Evolutionary conservation across 306 rosid species (phyloP).

Genomic region (Lablab purpureus): DNA sequence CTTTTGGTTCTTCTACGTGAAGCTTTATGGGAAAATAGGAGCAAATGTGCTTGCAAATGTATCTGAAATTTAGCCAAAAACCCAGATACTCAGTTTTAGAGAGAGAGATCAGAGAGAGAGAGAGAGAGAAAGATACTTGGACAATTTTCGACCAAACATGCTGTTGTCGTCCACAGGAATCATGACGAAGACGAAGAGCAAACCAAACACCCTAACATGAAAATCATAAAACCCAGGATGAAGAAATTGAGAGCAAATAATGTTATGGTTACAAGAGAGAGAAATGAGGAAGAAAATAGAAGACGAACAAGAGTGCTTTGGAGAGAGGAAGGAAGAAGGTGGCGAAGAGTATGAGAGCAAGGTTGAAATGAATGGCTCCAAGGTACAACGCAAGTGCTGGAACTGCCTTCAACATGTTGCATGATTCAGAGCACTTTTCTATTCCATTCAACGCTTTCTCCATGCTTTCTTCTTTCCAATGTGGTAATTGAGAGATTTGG

Average conservation of each 20-base stretch:
- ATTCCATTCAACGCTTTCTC: slow-evolving; percentile 45
- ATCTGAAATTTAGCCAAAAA: slow-evolving; percentile 57
- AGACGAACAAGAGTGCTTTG: slow-evolving; percentile 55
- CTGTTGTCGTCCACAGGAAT: slow-evolving; percentile 69
- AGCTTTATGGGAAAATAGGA: slow-evolving; percentile 76
- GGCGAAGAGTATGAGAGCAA: slow-evolving; percentile 54
- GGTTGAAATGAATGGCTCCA: slow-evolving; percentile 72
- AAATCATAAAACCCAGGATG: not conserved
- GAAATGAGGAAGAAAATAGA: not conserved
- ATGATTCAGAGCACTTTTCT: slow-evolving; percentile 37
- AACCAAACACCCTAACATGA: slow-evolving; percentile 61
- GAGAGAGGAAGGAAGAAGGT: slow-evolving; percentile 67
- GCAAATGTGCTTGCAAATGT: slow-evolving; percentile 69
- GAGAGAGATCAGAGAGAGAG: not conserved
- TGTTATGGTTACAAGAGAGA: not conserved
- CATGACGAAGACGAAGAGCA: slow-evolving; percentile 55
- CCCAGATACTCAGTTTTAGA: not conserved
- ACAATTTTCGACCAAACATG: slow-evolving; percentile 60
- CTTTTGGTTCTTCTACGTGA: slow-evolving; percentile 70
- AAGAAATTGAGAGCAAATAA: not conserved
- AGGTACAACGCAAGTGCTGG: slow-evolving; percentile 65
- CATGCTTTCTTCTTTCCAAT: not conserved
- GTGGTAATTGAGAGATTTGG: not conserved
- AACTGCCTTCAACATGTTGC: slow-evolving; percentile 38
- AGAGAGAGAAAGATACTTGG: slow-evolving; percentile 51